phyloP scores from a whole-genome alignment of 345 rosid genomes.

The Eutrema japonicum region DNA sequence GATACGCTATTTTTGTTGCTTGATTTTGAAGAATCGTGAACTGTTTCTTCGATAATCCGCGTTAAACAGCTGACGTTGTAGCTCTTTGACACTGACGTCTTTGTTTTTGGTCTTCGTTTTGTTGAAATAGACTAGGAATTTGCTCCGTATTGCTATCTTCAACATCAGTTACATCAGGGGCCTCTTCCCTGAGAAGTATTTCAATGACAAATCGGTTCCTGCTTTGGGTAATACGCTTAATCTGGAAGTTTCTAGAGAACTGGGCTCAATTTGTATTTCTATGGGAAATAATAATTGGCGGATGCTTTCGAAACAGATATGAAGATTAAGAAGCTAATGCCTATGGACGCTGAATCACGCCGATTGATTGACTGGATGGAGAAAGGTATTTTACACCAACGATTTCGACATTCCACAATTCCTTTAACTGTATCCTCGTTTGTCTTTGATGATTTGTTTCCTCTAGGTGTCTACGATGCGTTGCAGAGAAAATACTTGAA shows the following conservation, averaged over 20 bases:
- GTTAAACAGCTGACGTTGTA: neutral
- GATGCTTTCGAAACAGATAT: slow-evolving; percentile 55
- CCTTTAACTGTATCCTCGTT: neutral
- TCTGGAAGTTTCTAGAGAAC: slow-evolving; percentile 25
- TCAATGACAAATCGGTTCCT: slow-evolving; percentile 92
- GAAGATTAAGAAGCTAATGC: slow-evolving; percentile 99
- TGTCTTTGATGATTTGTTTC: slow-evolving; percentile 27
- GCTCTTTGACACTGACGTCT: slow-evolving; percentile 16
- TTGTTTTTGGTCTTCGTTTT: slow-evolving; percentile 22
- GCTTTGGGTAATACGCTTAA: slow-evolving; percentile 67
- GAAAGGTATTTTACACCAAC: slow-evolving; percentile 56
- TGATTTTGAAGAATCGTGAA: slow-evolving; percentile 9
- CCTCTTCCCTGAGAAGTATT: slow-evolving; percentile 93
- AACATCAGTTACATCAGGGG: slow-evolving; percentile 97
- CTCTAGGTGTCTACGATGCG: slow-evolving; percentile 88
- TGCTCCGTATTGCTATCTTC: slow-evolving; percentile 94
- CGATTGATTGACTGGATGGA: slow-evolving; percentile 99
- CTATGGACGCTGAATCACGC: slow-evolving; percentile 93
- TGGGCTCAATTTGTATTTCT: neutral
- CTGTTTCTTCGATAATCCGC: slow-evolving; percentile 11
- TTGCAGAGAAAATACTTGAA: slow-evolving; percentile 86
- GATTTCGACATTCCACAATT: neutral
- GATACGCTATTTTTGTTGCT: neutral
- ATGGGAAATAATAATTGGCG: neutral
- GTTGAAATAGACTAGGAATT: slow-evolving; percentile 70